Conservation (phyloP, 1,284 basidiomycete genomes). For the Paramarasmius palmivorus region DNA sequence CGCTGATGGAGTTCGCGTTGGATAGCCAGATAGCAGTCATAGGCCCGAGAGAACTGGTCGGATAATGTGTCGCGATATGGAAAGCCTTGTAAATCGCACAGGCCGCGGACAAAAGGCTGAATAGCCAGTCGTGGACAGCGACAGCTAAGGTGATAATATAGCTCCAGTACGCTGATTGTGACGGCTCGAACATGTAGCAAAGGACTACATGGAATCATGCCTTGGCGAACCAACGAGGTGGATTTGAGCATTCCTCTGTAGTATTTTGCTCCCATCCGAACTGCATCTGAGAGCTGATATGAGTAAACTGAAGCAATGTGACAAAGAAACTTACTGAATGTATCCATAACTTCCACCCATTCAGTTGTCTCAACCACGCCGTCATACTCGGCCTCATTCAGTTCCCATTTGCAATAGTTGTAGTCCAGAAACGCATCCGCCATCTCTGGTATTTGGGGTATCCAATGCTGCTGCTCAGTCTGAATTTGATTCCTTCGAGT, state of each 20-base stretch:
- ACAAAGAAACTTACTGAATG: conserved; percentile 1
- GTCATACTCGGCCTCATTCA: background rate
- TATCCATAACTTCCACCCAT: background rate
- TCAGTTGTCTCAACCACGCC: background rate
- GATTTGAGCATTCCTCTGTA: background rate
- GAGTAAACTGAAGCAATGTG: background rate
- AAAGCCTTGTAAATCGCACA: conserved; percentile 4
- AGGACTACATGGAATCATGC: conserved; percentile 5
- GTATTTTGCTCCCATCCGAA: too few species aligned
- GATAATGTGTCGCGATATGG: conserved; percentile 14
- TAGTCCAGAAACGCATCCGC: conserved; percentile 1
- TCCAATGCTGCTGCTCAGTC: conserved; percentile 3
- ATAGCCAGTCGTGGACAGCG: conserved; percentile 10
- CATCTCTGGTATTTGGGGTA: background rate
- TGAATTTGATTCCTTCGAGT: background rate
- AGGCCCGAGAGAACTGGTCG: conserved; percentile 26
- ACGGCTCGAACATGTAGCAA: background rate
- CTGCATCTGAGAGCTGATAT: background rate
- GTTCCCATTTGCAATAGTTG: background rate
- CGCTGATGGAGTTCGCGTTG: conserved; percentile 11
- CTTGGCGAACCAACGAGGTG: conserved; percentile 4
- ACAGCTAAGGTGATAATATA: conserved; percentile 1
- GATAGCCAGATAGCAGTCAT: conserved; percentile 31
- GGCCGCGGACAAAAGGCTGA: conserved; percentile 16
- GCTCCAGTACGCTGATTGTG: conserved; percentile 4